phyloP scores from a whole-genome alignment of 2,329 filamentous ascomycete species.

The Neonectria punicea region DNA sequence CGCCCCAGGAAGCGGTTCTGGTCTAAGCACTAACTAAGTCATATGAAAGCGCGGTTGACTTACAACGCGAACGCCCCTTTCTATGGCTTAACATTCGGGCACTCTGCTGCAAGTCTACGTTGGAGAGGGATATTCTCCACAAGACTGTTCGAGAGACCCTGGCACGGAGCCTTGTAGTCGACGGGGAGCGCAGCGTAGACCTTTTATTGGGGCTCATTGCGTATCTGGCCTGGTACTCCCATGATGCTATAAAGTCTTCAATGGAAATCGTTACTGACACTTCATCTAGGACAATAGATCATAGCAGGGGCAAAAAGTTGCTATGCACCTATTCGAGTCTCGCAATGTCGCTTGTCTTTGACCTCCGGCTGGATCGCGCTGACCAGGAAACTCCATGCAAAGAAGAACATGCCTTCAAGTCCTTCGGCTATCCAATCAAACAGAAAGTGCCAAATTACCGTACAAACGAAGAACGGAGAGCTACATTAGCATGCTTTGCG shows the following conservation, averaged over 20 bases:
- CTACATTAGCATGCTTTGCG: slow-evolving; percentile 43
- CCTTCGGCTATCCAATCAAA: slow-evolving; percentile 31
- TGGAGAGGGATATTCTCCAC: slow-evolving; percentile 37
- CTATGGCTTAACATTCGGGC: slow-evolving; percentile 51
- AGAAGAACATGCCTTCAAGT: slow-evolving; percentile 23
- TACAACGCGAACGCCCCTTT: slow-evolving; percentile 47
- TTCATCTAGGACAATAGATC: slow-evolving; percentile 25
- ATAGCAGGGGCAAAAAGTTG: slow-evolving; percentile 23
- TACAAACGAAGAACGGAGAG: slow-evolving; percentile 48
- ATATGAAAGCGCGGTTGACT: slow-evolving; percentile 25
- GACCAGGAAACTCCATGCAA: slow-evolving; percentile 23
- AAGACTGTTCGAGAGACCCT: slow-evolving; percentile 32
- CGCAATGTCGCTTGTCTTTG: slow-evolving; percentile 28
- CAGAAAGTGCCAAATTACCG: slow-evolving; percentile 24
- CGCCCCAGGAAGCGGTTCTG: not conserved
- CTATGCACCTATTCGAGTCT: slow-evolving; percentile 25
- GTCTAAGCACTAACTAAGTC: slow-evolving; percentile 1
- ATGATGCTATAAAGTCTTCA: not conserved
- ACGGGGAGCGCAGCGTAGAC: slow-evolving; percentile 39
- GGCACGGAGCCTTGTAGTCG: slow-evolving; percentile 37
- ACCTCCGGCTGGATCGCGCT: slow-evolving; percentile 31
- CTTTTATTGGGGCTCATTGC: slow-evolving; percentile 39
- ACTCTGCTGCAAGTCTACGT: slow-evolving; percentile 34
- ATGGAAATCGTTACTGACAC: slow-evolving; percentile 1
- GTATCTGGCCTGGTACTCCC: slow-evolving; percentile 38